These are phyloP conservation scores for Calycina herbarum DNA, from an alignment of 2,329 filamentous ascomycete species.

Conservation along the genomic window DNA sequence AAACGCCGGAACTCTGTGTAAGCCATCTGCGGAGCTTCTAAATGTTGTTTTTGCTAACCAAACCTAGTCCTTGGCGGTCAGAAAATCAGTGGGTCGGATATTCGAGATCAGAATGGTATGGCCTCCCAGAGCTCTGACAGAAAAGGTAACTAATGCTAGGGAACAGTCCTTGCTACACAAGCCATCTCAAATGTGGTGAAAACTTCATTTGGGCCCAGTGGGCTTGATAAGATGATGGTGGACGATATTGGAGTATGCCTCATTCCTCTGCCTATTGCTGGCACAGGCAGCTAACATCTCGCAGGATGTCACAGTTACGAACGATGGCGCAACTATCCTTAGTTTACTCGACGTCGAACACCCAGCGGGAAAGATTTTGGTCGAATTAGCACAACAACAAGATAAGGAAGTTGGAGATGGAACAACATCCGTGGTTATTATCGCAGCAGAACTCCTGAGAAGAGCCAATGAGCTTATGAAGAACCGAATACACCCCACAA, in stretches of 20 bases:
- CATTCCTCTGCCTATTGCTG: conserved; percentile 11
- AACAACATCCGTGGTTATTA: conserved; percentile 95
- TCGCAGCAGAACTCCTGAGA: conserved; percentile 90
- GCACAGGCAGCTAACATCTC: conserved; percentile 25
- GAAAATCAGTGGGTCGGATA: conserved; percentile 96
- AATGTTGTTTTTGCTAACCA: conserved; percentile 29
- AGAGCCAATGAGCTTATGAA: conserved; percentile 98
- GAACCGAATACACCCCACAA: conserved; percentile 99
- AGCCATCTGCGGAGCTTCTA: conserved; percentile 26
- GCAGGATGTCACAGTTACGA: conserved; percentile 96
- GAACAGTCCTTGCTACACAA: conserved; percentile 83
- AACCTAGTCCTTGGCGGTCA: conserved; percentile 80
- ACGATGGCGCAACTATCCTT: conserved; percentile 96
- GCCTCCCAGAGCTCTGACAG: conserved; percentile 20
- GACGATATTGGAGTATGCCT: conserved; percentile 88
- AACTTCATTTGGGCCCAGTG: conserved; percentile 95
- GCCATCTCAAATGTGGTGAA: conserved; percentile 99
- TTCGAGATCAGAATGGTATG: conserved; percentile 92
- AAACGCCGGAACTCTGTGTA: conserved; percentile 87
- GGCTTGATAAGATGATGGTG: conserved; percentile 99
- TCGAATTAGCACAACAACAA: conserved; percentile 96
- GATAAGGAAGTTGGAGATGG: conserved; percentile 99
- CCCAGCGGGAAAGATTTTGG: conserved; percentile 96
- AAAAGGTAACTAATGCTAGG: conserved; percentile 19
- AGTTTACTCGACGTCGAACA: conserved; percentile 95